phyloP scores from a whole-genome alignment of 441 rosid genomes.

The Mallotus repandus region DNA sequence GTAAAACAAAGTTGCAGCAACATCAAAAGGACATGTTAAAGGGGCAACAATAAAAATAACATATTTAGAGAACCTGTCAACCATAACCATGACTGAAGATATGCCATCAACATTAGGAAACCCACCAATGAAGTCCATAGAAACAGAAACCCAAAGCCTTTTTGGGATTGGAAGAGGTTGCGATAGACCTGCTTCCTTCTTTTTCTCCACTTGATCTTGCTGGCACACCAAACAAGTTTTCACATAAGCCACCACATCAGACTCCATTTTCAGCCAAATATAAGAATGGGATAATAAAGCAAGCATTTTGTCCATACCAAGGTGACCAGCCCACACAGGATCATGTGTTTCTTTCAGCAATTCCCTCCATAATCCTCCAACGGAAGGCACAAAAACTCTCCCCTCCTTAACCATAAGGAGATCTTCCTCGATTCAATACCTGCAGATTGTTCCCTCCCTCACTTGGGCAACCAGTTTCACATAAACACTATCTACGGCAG shows the following conservation, averaged over 20 bases:
- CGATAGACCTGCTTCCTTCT: background rate
- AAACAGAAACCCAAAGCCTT: background rate
- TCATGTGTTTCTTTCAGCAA: background rate
- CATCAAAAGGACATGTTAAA: background rate
- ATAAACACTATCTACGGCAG: background rate
- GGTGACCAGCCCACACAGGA: background rate
- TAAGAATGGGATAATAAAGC: background rate
- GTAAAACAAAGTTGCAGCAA: no score
- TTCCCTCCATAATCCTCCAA: background rate
- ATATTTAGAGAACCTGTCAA: constrained; percentile 7
- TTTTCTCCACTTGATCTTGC: background rate
- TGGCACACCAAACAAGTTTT: constrained; percentile 5
- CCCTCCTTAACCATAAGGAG: background rate
- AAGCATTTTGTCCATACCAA: background rate
- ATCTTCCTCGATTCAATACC: background rate
- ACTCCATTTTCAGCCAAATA: background rate
- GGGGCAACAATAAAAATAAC: background rate
- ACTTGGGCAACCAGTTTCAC: background rate
- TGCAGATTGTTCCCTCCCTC: background rate
- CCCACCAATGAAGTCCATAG: background rate
- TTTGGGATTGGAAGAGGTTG: background rate
- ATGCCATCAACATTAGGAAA: no score
- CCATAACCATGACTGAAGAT: background rate
- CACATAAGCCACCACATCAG: background rate
- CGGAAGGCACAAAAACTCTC: background rate